phyloP scores from a whole-genome alignment of 805 yeast species.

The Tetrapisispora namnaoensis region DNA sequence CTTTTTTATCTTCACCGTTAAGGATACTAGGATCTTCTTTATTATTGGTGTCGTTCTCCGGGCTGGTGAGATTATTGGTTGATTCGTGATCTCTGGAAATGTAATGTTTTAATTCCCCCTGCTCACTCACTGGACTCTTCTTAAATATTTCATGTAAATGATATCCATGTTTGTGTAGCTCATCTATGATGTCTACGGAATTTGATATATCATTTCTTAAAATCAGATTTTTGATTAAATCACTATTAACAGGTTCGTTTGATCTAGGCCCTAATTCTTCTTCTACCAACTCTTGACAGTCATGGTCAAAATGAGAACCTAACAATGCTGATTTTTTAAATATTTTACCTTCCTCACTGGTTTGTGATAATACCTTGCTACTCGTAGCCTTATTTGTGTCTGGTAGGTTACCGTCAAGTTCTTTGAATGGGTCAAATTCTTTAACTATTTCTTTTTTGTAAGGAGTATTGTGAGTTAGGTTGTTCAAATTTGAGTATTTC shows the following conservation, averaged over 20 bases:
- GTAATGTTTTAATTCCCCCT: not conserved
- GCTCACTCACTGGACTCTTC: slow-evolving; percentile 7
- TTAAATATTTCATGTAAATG: slow-evolving; percentile 30
- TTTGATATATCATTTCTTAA: slow-evolving; percentile 33
- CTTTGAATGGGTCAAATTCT: slow-evolving; percentile 18
- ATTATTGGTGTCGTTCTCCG: not conserved
- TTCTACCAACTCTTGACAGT: not conserved
- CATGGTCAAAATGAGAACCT: slow-evolving; percentile 7
- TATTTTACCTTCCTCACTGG: slow-evolving; percentile 12
- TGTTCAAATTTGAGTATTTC: not conserved
- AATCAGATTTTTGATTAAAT: slow-evolving; percentile 29
- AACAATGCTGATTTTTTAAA: slow-evolving; percentile 15
- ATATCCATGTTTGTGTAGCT: slow-evolving; percentile 34
- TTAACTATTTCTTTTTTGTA: slow-evolving; percentile 20
- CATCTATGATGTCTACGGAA: slow-evolving; percentile 31
- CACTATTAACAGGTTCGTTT: slow-evolving; percentile 25
- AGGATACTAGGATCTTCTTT: slow-evolving; percentile 3
- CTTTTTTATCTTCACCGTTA: slow-evolving; percentile 5
- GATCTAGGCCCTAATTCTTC: slow-evolving; percentile 11
- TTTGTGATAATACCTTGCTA: slow-evolving; percentile 8
- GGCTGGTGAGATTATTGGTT: not conserved
- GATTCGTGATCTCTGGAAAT: not conserved
- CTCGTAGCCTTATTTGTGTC: not conserved
- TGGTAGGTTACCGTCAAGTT: slow-evolving; percentile 21
- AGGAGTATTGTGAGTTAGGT: not conserved